These are phyloP conservation scores for Colletotrichum australisinense DNA, from an alignment of 2,329 filamentous ascomycete species.

Conservation along the genomic window DNA sequence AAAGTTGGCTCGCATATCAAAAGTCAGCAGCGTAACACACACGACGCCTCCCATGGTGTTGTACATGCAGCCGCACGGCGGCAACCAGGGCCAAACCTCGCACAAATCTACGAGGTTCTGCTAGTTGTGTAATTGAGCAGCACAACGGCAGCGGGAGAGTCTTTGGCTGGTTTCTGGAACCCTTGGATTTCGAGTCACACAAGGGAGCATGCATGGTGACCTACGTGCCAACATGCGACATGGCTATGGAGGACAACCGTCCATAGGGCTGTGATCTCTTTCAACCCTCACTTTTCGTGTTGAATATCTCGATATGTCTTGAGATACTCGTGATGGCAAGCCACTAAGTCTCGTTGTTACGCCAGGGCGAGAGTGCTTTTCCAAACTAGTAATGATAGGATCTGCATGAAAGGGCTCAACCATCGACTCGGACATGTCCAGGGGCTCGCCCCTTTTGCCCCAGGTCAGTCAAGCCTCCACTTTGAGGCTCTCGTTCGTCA, in stretches of 20 bases:
- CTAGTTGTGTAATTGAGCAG: background rate
- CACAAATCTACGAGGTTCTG: slow-evolving; percentile 7
- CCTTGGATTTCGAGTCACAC: slow-evolving; percentile 1
- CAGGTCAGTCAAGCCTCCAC: slow-evolving; percentile 12
- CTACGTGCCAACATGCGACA: slow-evolving; percentile 30
- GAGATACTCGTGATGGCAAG: background rate
- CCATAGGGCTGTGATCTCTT: background rate
- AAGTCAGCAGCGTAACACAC: background rate
- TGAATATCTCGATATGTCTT: background rate
- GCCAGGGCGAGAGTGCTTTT: background rate
- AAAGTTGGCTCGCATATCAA: background rate
- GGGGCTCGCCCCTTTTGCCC: background rate
- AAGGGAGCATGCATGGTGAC: slow-evolving; percentile 25
- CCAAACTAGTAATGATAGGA: background rate
- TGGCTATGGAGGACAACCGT: slow-evolving; percentile 17
- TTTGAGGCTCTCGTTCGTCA: background rate
- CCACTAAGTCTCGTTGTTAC: background rate
- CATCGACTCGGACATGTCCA: background rate
- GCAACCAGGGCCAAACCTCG: slow-evolving; percentile 28
- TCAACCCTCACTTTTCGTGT: too few species aligned
- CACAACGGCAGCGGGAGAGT: background rate
- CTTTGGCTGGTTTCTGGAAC: background rate
- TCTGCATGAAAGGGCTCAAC: background rate
- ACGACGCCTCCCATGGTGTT: slow-evolving; percentile 4
- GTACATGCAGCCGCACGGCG: background rate